phyloP scores from a whole-genome alignment of 2,329 filamentous ascomycete species.

The Aspergillus fumigatus region DNA sequence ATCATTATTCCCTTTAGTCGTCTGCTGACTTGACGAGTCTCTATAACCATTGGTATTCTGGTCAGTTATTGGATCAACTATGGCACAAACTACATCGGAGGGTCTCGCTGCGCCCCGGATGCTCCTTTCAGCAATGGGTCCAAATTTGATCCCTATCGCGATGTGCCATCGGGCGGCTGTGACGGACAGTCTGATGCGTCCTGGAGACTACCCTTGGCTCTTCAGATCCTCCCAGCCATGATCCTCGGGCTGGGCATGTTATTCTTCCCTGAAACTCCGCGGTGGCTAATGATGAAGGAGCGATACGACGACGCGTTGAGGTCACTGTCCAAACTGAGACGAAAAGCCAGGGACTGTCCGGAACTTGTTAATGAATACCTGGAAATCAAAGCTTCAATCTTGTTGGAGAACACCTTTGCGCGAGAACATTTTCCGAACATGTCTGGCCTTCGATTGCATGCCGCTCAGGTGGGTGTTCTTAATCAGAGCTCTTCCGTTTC shows the following conservation, averaged over 20 bases:
- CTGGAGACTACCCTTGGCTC: conserved; percentile 45
- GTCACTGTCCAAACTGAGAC: conserved; percentile 46
- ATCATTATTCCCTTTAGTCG: not conserved
- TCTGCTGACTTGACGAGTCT: conserved; percentile 38
- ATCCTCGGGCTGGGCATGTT: conserved; percentile 37
- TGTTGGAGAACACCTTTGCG: conserved; percentile 32
- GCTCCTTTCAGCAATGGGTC: conserved; percentile 46
- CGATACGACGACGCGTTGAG: conserved; percentile 47
- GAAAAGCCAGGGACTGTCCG: conserved; percentile 42
- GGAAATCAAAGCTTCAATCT: conserved; percentile 46
- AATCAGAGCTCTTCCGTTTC: not conserved
- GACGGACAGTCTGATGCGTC: conserved; percentile 46
- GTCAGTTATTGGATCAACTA: conserved; percentile 41
- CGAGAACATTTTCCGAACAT: conserved; percentile 26
- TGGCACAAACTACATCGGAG: conserved; percentile 43
- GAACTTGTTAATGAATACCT: conserved; percentile 48
- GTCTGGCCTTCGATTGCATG: conserved; percentile 26
- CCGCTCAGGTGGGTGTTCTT: conserved; percentile 24
- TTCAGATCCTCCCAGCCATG: conserved; percentile 43
- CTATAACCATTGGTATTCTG: conserved; percentile 35
- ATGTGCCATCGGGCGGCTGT: conserved; percentile 44
- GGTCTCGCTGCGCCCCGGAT: conserved; percentile 45
- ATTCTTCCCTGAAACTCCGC: conserved; percentile 54
- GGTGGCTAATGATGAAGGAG: conserved; percentile 49
- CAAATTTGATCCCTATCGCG: conserved; percentile 40